These are phyloP conservation scores for Hanseniaspora pseudoguilliermondii DNA, from an alignment of 805 yeast species.

Conservation along the genomic window DNA sequence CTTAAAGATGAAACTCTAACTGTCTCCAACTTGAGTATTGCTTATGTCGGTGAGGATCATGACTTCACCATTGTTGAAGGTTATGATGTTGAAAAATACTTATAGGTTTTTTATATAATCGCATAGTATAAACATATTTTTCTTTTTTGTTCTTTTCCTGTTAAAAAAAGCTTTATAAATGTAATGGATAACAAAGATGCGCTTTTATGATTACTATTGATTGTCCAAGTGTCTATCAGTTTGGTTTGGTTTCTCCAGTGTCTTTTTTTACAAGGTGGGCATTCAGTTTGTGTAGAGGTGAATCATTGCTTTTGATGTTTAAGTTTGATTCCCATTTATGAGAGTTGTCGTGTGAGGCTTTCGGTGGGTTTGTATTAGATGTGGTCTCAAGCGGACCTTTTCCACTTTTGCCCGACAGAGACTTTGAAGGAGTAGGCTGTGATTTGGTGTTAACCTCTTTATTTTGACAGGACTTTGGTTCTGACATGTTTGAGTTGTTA, in stretches of 20 bases:
- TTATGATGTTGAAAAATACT: constrained; percentile 47
- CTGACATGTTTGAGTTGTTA: no score
- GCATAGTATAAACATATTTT: background rate
- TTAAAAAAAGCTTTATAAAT: no score
- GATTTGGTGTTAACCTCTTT: no score
- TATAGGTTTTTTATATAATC: constrained; percentile 15
- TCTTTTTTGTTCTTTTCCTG: no score
- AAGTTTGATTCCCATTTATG: background rate
- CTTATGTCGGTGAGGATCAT: constrained; percentile 75
- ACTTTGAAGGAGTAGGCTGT: no score
- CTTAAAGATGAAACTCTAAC: constrained; percentile 88
- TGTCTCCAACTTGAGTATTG: constrained; percentile 72
- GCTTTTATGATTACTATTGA: no score
- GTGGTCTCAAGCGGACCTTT: background rate
- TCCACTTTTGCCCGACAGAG: background rate
- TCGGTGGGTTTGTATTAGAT: background rate
- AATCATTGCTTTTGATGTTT: background rate
- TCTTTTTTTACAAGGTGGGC: background rate
- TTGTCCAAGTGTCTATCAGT: background rate
- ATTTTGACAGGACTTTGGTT: no score
- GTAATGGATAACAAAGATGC: no score
- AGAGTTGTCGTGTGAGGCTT: background rate
- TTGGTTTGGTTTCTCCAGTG: background rate
- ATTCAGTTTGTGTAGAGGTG: background rate
- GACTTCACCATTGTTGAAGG: constrained; percentile 73